A percentile compares a stretch with the other conserved stretches of the same genome.
These are phyloP conservation scores for Calonectria crousiana DNA, from an alignment of 2,329 filamentous ascomycete species.

Conservation along the genomic window DNA sequence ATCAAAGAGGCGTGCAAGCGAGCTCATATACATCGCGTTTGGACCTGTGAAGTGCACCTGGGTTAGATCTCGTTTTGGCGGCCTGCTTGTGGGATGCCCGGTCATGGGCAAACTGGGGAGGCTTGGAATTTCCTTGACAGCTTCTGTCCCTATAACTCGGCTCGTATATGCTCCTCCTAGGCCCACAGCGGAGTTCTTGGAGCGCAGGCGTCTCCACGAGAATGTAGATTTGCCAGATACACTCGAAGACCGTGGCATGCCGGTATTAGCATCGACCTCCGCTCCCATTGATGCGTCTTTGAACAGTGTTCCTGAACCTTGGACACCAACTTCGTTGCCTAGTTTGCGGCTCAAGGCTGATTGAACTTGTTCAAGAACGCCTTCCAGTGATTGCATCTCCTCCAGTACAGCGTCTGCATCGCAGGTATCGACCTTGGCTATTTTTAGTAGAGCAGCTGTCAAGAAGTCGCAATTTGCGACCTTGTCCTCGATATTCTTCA, in stretches of 20 bases:
- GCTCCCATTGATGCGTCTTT: slow-evolving; percentile 70
- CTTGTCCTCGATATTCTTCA: slow-evolving; percentile 94
- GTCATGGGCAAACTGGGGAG: slow-evolving; percentile 86
- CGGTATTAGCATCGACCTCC: slow-evolving; percentile 58
- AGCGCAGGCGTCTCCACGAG: slow-evolving; percentile 90
- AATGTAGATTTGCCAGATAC: slow-evolving; percentile 80
- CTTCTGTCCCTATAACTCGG: slow-evolving; percentile 39
- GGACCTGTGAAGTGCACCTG: slow-evolving; percentile 83
- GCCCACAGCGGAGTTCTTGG: slow-evolving; percentile 84
- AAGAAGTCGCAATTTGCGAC: slow-evolving; percentile 90
- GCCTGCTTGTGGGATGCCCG: slow-evolving; percentile 71
- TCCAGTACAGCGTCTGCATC: slow-evolving; percentile 94
- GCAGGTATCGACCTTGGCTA: slow-evolving; percentile 85
- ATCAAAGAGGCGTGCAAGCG: slow-evolving; percentile 91
- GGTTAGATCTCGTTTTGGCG: slow-evolving; percentile 77
- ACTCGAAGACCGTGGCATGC: slow-evolving; percentile 68
- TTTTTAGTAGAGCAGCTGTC: slow-evolving; percentile 87
- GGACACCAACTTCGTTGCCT: slow-evolving; percentile 91
- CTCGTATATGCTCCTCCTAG: slow-evolving; percentile 62
- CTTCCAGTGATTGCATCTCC: slow-evolving; percentile 92
- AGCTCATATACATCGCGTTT: slow-evolving; percentile 90
- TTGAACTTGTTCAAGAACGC: slow-evolving; percentile 88
- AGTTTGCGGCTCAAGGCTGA: slow-evolving; percentile 82
- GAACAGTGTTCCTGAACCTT: slow-evolving; percentile 79
- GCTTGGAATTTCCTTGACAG: slow-evolving; percentile 56